These are phyloP conservation scores for Crepidotus variabilis DNA, from an alignment of 768 basidiomycete species.

Conservation along the genomic window DNA sequence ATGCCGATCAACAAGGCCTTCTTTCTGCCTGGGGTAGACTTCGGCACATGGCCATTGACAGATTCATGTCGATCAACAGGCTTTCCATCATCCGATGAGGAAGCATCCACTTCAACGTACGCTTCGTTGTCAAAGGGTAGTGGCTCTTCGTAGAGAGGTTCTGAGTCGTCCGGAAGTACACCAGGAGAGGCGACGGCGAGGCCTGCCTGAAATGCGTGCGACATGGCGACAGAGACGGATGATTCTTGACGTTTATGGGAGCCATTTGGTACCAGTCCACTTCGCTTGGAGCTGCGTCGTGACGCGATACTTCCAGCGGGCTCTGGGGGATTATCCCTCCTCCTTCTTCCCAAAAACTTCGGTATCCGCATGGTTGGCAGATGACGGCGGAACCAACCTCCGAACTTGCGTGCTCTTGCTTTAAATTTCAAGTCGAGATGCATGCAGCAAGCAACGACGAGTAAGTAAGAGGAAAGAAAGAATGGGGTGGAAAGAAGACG, in stretches of 20 bases:
- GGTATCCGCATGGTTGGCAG: neutral
- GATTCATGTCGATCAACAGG: neutral
- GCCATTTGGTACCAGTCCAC: neutral
- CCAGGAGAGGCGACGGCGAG: neutral
- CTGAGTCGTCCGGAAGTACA: neutral
- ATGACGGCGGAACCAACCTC: neutral
- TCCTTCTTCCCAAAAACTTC: neutral
- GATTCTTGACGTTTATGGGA: neutral
- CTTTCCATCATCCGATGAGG: neutral
- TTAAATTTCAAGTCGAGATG: neutral
- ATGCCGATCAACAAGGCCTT: neutral
- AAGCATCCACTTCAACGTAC: neutral
- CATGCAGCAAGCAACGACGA: neutral
- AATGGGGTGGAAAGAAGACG: too few species aligned
- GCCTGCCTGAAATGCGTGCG: neutral
- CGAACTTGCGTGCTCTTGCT: neutral
- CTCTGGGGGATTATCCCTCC: neutral
- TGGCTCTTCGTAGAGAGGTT: neutral
- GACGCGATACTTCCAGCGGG: neutral
- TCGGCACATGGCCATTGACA: neutral
- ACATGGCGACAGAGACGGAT: neutral
- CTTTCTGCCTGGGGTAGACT: neutral
- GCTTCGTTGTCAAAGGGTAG: neutral
- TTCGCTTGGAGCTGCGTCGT: neutral
- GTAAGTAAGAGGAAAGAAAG: too few species aligned